Base-by-base conservation (phyloP, 345 rosid genomes). In the Eucalyptus curtisii region DNA sequence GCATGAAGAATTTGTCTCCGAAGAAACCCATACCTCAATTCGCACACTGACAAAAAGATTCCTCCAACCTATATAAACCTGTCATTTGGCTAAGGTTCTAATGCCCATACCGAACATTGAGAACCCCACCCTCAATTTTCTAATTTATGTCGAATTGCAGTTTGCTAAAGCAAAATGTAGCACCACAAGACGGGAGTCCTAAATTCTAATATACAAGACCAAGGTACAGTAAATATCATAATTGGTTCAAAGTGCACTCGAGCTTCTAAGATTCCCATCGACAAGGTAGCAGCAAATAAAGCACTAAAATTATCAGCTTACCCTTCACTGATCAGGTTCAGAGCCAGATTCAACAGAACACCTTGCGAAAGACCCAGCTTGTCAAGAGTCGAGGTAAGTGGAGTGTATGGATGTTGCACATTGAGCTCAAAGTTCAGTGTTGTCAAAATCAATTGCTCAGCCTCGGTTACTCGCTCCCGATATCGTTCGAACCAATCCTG, bases 401-500 rank as follows among this genome's bases (percentile, higher is more conserved):
- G 93, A 89, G 61, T 93, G 89, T 92, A 96, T 68, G 98, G 98
- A 91, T 96, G 98, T 79, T 94, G 97, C 91, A 96, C 97, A 37
- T 89, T 93, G 31, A 96, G 96, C 92, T 96, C 98, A 91, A 96
- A 96, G 89, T 96, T 95, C 64, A 96, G 93, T 42, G 98, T 94
- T 3, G 96, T 92, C 93, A 96, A 86, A 87, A 96, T 93, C 94
- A 95, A 93, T 91, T 94, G 97, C 94, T 96, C 98, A 40, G 98
- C 97, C 90, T 95, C 96, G 4, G 45, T 89, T 87, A 94, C 95
- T 76, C 94, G 94, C 79, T 95, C 96, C 87, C 96, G 95, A 88
- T 95, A 96, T 89, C 92, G 95, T 90, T 96, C 98, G 92, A 95
- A 95, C 98, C 98, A 96, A 87, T 94, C 97, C 98, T 96, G 94